Base-by-base conservation (phyloP, 129 eudicot species). In the Scalesia atractyloides region DNA sequence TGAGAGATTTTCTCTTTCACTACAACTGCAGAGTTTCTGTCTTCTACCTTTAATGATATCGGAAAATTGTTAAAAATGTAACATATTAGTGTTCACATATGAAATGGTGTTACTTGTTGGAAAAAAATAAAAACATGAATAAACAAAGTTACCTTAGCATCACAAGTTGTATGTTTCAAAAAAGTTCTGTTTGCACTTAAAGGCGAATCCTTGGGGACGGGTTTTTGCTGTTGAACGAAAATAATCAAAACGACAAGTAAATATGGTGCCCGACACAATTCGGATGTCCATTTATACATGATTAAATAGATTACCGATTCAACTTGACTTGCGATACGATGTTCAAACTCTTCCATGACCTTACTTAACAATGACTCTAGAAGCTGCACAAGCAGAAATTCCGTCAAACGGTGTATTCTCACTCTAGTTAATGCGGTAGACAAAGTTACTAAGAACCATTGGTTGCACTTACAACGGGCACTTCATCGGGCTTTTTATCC, bases 401-500 rank as follows among this genome's bases (percentile, higher is more conserved):
- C 19, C 19, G 4, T 75, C 57, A 64, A 15, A 16, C 11, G 12
- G 43, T 26, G 50, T 43, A 54, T 7, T 34, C 36, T 19, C 52
- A 39, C n/a, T 0, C 8, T 63, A 62, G 51, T 26, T 46, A 60
- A 19, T 73, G 48, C 3, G 14, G 59, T 22, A 19, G 10, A 66
- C 24, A 58, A 72, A 11, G 7, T 58, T 10, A 7, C 41, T 19
- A 3, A 70, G 36, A 51, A 68, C 17, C 57, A n/a, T 13, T 3
- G 22, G 47, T 56, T 30, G 39, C 57, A 81, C 97, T 82, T 82
- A 94, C 98, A 77, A 67, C 82, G 67, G 97, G 98, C 83, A 94
- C 91, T 74, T 94, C 97, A 62, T 94, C 97, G 11, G 97, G 97
- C 73, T 88, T 94, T 84, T 88, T 94, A 73, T 94, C 96, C 70